Evolutionary conservation across 2,329 filamentous ascomycete genomes (phyloP), one percentile per base, ranked within the genome.

Genomic region (Peltaster fructicola): DNA sequence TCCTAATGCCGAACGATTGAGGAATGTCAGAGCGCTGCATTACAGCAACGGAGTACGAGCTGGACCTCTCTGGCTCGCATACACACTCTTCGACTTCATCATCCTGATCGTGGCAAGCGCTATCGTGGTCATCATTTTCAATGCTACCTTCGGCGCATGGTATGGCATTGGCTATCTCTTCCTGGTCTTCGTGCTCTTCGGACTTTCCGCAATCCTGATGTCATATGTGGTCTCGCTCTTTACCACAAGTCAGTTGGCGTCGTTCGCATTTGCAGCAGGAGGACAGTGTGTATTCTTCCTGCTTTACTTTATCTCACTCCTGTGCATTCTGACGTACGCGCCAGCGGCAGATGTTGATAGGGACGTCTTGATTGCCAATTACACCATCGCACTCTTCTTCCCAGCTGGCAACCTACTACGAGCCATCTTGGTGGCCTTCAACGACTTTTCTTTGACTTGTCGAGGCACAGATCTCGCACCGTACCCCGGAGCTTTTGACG

Each of bases 41-140:
- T 93, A 91, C 51, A 90, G 79, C 26, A 93, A 92, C 43, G 84
- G 84, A 22, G 81, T 92, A 14, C 64, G 78, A 8, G 73, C 78
- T 1, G 57, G 78, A 6, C 80, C 82, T 1, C 57, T 93, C 2
- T 93, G 85, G 84, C 51, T 79, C 4, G 79, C 84, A 2, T 90
- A 93, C 43, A 59, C 76, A 1, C 43, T 60, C 0, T 91, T 92
- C 42, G 84, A 93, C 52, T 81, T 84, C 35, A 45, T 66, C 20
- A 70, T 90, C 28, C 72, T 81, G 1, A 44, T 90, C 8, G 39
- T 68, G 3, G 65, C 71, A 14, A 71, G 73, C 11, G 69, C 70
- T 6, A 40, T 88, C 7, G 61, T 68, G 6, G 68, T 72, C 12
- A 67, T 68, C 14, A 67, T 91, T 12, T 82, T 82, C 48, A 67